Evolutionary conservation across 495 filamentous ascomycete species (phyloP), one percentile per base, ranked within the genome.

Genomic region (Bathelium albidoporum): DNA sequence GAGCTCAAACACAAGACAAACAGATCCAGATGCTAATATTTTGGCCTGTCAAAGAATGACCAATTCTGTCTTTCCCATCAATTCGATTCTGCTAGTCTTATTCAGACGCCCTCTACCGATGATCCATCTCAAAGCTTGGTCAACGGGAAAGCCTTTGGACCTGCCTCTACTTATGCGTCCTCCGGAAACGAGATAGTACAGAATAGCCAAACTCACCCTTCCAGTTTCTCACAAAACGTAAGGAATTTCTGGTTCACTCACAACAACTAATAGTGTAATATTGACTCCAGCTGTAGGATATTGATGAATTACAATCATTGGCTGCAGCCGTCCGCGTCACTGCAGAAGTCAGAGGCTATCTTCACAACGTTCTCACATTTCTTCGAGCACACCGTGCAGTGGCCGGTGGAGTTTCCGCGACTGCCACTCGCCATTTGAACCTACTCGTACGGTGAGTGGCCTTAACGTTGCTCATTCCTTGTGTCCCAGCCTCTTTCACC

Each of bases 321-420:
- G 77, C 75, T 18, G 68, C 73, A 10, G 59, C 69, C 1, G 78
- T 83, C n/a, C 75, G 71, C 18, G 71, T 82, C 4, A 82, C 71
- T 32, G 79, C 83, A 4, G 90, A 96, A 68, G 82, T 96, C 1
- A 76, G 81, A 65, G 82, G 88, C 41, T 96, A 98, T 73, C 81
- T 89, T 34, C 84, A 89, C 73, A 91, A 97, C 76, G 85, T 96
- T 53, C 77, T 90, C 62, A 80, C 89, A 14, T 96, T 96, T 71
- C 76, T 97, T 45, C 84, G 94, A 26, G 79, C 93, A 69, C 91
- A 95, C 71, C 86, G 94, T 34, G 91, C 89, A 49, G 88, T 95
- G 18, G 83, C 79, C 1, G 86, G 90, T 10, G 88, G 91, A 26
- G 80, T 92, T 58, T 85, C 90, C 1, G 85, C 93, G 0, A 76